Evolutionary conservation across 2,329 filamentous ascomycete genomes (phyloP).

Genomic region (Ceratocystis colombiana): DNA sequence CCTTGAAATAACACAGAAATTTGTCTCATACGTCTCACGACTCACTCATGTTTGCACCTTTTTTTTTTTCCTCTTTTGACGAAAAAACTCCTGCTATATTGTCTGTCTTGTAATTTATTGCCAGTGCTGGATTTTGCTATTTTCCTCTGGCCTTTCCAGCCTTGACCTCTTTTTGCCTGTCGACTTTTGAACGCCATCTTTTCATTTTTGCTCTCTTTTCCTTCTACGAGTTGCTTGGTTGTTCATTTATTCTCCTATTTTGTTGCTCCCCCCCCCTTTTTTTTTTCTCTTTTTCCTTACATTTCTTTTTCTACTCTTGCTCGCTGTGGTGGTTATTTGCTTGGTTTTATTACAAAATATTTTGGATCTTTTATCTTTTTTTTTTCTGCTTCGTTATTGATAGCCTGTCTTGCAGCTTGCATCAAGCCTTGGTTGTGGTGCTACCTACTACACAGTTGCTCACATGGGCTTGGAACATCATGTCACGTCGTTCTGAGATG

Average conservation of each 20-base stretch:
- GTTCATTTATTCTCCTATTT: constrained; percentile 11
- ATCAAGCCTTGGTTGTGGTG: neutral
- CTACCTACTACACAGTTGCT: neutral
- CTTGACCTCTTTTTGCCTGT: neutral
- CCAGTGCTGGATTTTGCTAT: neutral
- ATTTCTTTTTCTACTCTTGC: constrained; percentile 8
- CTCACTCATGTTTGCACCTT: neutral
- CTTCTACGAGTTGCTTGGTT: constrained; percentile 8
- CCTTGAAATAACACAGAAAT: neutral
- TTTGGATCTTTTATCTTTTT: neutral
- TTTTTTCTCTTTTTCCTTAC: constrained; percentile 3
- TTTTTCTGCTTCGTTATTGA: constrained; percentile 14
- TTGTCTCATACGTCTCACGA: constrained; percentile 1
- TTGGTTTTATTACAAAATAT: constrained; percentile 14
- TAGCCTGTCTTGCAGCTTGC: neutral
- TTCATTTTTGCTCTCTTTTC: constrained; percentile 1
- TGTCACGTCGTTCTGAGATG: neutral
- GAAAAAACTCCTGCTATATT: neutral
- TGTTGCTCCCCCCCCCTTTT: neutral
- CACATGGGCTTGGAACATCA: no score
- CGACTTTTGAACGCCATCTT: neutral
- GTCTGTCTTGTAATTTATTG: constrained; percentile 9
- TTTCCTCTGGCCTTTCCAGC: neutral
- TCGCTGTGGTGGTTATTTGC: neutral
- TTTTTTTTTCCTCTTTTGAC: neutral